A percentile compares a stretch with the other conserved stretches of the same genome.
Conservation (phyloP, 1,284 basidiomycete genomes). For the Lignosus rhinocerotis region DNA sequence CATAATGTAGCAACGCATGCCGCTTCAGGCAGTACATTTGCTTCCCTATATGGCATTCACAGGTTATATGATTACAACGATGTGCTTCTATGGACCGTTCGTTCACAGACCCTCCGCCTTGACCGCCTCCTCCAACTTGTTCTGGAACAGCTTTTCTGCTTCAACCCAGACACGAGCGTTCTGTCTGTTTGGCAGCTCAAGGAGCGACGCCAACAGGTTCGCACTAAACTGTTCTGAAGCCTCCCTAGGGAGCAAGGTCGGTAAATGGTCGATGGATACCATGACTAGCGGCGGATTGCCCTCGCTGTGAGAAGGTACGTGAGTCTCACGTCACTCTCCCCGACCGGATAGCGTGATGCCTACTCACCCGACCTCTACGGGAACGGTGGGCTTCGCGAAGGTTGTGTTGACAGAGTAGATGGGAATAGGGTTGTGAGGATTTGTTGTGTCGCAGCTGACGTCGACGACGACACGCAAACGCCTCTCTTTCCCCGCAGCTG, state of each 20-base stretch:
- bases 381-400: conserved; percentile 91
- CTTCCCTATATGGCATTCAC: not conserved
- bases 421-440: conserved; percentile 98
- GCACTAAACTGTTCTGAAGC: conserved; percentile 95
- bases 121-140: conserved; percentile 73
- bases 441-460: conserved; percentile 99
- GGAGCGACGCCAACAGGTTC: conserved; percentile 86
- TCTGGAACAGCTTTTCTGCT: conserved; percentile 83
- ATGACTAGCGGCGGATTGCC: conserved; percentile 75
- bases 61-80: conserved; percentile 1
- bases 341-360: not conserved
- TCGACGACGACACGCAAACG: conserved; percentile 89
- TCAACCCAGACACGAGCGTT: conserved; percentile 85
- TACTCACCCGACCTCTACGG: conserved; percentile 77
- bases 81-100: not conserved
- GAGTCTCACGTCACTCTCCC: conserved; percentile 4
- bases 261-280: conserved; percentile 97
- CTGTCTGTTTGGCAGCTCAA: conserved; percentile 72
- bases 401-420: conserved; percentile 97
- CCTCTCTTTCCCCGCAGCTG: conserved; percentile 68
- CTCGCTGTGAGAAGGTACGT: conserved; percentile 37
- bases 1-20: not conserved
- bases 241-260: conserved; percentile 94
- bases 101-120: conserved; percentile 38
- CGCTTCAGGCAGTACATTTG: not conserved